Evolutionary conservation across 805 yeast species (phyloP).

Genomic region (Candida yuanshanica): DNA sequence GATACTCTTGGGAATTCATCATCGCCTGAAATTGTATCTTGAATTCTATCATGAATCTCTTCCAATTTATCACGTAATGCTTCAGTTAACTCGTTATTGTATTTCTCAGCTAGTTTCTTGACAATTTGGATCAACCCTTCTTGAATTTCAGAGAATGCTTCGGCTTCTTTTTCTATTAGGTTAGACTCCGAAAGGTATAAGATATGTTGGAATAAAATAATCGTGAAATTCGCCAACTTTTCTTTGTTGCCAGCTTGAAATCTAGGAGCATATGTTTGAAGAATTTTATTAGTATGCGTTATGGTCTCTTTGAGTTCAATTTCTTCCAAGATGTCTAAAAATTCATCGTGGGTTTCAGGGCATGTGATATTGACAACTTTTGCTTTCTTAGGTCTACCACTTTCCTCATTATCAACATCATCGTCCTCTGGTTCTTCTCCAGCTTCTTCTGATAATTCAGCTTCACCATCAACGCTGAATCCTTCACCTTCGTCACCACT

Average conservation of each 20-base stretch:
- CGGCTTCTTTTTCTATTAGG: slow-evolving; percentile 29
- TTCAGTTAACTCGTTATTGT: slow-evolving; percentile 57
- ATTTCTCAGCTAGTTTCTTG: slow-evolving; percentile 57
- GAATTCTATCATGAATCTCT: slow-evolving; percentile 49
- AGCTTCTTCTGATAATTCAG: slow-evolving; percentile 27
- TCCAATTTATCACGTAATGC: slow-evolving; percentile 52
- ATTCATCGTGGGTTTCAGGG: slow-evolving; percentile 43
- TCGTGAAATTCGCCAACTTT: slow-evolving; percentile 56
- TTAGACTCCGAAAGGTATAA: slow-evolving; percentile 41
- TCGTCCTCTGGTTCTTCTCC: slow-evolving; percentile 21
- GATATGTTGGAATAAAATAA: slow-evolving; percentile 58
- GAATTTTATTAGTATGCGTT: slow-evolving; percentile 45
- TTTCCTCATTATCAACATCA: background rate
- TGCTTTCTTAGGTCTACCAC: slow-evolving; percentile 6
- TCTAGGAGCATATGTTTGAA: slow-evolving; percentile 65
- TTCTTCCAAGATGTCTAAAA: slow-evolving; percentile 30
- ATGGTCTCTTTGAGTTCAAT: slow-evolving; percentile 38
- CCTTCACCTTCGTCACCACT: slow-evolving; percentile 39
- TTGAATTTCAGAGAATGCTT: slow-evolving; percentile 30
- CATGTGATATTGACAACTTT: slow-evolving; percentile 29
- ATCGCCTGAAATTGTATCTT: slow-evolving; percentile 22
- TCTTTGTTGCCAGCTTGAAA: slow-evolving; percentile 79
- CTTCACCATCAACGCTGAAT: slow-evolving; percentile 32
- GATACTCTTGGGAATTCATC: slow-evolving; percentile 34
- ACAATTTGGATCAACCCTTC: slow-evolving; percentile 42